These are phyloP conservation scores for Penicillium sp. DNA, from an alignment of 2,329 filamentous ascomycete genomes.

Conservation along the genomic window DNA sequence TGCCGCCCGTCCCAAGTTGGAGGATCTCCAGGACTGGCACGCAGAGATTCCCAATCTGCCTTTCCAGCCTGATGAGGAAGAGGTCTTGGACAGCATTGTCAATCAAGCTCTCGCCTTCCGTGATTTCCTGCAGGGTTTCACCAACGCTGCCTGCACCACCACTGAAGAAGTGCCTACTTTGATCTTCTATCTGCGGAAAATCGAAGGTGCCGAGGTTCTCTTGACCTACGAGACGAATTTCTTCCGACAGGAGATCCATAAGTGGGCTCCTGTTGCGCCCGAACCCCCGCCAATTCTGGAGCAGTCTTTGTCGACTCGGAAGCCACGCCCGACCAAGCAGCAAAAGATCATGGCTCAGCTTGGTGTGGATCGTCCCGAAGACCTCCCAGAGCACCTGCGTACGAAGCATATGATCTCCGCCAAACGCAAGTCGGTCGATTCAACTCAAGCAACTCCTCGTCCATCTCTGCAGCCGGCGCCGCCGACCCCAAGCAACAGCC, in stretches of 20 bases:
- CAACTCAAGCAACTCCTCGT: conserved; percentile 27
- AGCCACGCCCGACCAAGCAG: conserved; percentile 92
- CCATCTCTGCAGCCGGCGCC: conserved; percentile 32
- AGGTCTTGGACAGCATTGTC: conserved; percentile 80
- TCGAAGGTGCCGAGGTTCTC: conserved; percentile 93
- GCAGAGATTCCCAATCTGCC: conserved; percentile 77
- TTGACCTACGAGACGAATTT: conserved; percentile 95
- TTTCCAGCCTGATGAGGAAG: conserved; percentile 95
- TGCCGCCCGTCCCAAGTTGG: conserved; percentile 89
- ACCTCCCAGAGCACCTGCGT: conserved; percentile 78
- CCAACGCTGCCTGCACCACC: conserved; percentile 76
- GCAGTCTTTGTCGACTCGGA: conserved; percentile 84
- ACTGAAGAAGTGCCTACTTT: conserved; percentile 85
- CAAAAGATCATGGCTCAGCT: conserved; percentile 90
- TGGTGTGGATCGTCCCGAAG: conserved; percentile 85
- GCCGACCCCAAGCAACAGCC: conserved; percentile 29
- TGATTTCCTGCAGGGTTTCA: conserved; percentile 74
- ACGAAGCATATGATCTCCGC: conserved; percentile 69
- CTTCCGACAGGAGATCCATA: conserved; percentile 91
- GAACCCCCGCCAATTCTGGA: conserved; percentile 82
- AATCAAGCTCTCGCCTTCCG: conserved; percentile 81
- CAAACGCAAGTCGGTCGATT: conserved; percentile 68
- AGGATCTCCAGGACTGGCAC: conserved; percentile 80
- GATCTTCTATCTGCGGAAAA: conserved; percentile 93
- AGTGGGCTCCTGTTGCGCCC: conserved; percentile 87